These are phyloP conservation scores for Aristolochia contorta DNA, from an alignment of 164 flowering plant genomes.

Conservation along the genomic window DNA sequence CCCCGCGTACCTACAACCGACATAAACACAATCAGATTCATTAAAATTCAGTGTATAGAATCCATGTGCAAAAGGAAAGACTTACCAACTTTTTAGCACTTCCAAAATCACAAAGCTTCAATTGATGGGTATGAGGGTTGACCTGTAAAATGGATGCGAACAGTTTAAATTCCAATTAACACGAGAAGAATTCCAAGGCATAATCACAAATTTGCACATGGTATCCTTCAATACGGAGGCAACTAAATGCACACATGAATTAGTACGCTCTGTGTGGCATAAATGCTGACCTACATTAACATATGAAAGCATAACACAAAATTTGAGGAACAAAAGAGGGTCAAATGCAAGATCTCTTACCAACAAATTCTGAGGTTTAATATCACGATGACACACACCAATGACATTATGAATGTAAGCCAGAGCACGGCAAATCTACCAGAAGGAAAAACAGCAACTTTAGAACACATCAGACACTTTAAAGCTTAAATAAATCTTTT, in stretches of 20 bases:
- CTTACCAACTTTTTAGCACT: conserved; percentile 98
- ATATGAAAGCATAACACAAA: no score
- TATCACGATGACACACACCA: conserved; percentile 96
- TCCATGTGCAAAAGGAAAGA: conserved; percentile 1
- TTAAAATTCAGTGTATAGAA: neutral
- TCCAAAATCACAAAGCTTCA: conserved; percentile 96
- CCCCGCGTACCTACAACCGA: conserved; percentile 67
- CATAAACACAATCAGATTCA: conserved; percentile 2
- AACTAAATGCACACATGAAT: no score
- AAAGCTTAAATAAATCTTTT: no score
- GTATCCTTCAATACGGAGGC: no score
- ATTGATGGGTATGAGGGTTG: conserved; percentile 88
- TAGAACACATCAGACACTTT: neutral
- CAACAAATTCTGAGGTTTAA: conserved; percentile 95
- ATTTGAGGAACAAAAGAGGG: no score
- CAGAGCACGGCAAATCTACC: conserved; percentile 80
- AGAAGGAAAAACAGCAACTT: conserved; percentile 2
- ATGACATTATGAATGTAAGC: conserved; percentile 75
- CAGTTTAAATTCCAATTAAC: neutral
- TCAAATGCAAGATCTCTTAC: conserved; percentile 27
- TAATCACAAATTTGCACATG: no score
- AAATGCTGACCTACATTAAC: no score
- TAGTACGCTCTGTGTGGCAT: no score
- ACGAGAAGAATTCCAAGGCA: no score
- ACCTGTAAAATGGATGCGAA: conserved; percentile 42